These are phyloP conservation scores for Saccharomycopsis babjevae DNA, from an alignment of 805 yeast genomes.

Conservation along the genomic window DNA sequence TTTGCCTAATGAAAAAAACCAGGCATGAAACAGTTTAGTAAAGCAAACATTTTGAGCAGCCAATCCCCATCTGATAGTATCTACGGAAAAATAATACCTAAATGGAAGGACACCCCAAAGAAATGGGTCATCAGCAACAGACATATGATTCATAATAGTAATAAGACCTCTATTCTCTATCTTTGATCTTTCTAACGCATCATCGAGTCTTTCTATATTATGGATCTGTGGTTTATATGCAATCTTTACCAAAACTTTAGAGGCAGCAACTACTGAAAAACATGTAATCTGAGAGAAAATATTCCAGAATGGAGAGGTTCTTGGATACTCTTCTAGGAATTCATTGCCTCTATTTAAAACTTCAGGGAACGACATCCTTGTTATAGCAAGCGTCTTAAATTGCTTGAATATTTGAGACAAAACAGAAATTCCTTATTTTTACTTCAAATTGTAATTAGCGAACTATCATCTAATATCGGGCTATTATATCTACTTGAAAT, in stretches of 20 bases:
- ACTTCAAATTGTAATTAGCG: not conserved
- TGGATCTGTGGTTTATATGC: slow-evolving; percentile 56
- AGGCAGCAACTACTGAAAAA: slow-evolving; percentile 47
- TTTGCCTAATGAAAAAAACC: slow-evolving; percentile 79
- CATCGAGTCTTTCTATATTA: slow-evolving; percentile 53
- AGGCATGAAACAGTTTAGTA: slow-evolving; percentile 37
- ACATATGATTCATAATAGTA: slow-evolving; percentile 91
- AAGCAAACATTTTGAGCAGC: slow-evolving; percentile 92
- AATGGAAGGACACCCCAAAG: slow-evolving; percentile 81
- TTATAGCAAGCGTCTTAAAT: not conserved
- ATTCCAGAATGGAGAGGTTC: slow-evolving; percentile 53
- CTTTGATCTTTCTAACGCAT: slow-evolving; percentile 52
- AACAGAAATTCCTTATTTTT: not conserved
- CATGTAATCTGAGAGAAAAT: slow-evolving; percentile 60
- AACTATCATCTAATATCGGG: no score
- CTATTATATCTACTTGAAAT: no score
- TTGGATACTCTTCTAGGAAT: slow-evolving; percentile 53
- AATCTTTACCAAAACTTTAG: slow-evolving; percentile 51
- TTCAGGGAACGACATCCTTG: slow-evolving; percentile 53
- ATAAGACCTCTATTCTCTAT: slow-evolving; percentile 63
- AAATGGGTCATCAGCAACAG: slow-evolving; percentile 84
- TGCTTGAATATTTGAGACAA: no score
- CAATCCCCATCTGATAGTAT: slow-evolving; percentile 81
- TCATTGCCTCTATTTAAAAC: slow-evolving; percentile 68
- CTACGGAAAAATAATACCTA: slow-evolving; percentile 49